Evolutionary conservation across 2,329 filamentous ascomycete genomes (phyloP), one percentile per base, ranked within the genome.

Genomic region (Hymenoscyphus scutula): DNA sequence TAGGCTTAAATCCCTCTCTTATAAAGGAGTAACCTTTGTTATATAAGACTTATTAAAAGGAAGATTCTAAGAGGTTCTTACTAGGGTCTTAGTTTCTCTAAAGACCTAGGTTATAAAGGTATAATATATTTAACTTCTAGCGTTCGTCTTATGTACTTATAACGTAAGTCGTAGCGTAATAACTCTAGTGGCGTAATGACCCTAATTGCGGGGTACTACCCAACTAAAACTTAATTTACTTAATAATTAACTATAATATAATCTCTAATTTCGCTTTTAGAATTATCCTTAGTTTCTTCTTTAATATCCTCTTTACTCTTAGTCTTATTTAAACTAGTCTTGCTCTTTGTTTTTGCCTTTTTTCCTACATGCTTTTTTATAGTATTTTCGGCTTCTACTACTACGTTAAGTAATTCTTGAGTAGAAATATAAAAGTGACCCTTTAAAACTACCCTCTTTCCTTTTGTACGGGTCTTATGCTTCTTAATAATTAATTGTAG

Each of bases 401-500:
- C 58, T 60, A 25, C 13, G 51, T 57, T 34, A 41, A 2, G 37
- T 41, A 17, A 41, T 17, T 41, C n/a, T 15, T 54, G 51, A 2
- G 23, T 58, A 58, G 60, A 62, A 58, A 62, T 58, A 62, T 62
- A n/a, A 38, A 62, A 58, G 55, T 58, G 34, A 51, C 60, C 32
- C 30, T 53, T 58, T 58, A 62, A 58, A 23, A 62, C 60, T 11
- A 62, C 17, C 37, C 60, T 58, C 30, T 62, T 53, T 30, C 53
- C 38, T 45, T 51, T 62, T 38, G 27, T 58, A 45, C n/a, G 4
- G 17, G 38, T 62, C 17, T 34, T 58, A 58, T 55, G 37, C 27
- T 62, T 62, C 60, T 62, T 62, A 1, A 62, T 19, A 37, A 62
- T 62, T 5, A 30, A 57, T 19, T 30, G 25, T 11, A 62, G 34